Evolutionary conservation across 2,329 filamentous ascomycete genomes (phyloP).

Genomic region (Nannizziopsis arthrosporioides): DNA sequence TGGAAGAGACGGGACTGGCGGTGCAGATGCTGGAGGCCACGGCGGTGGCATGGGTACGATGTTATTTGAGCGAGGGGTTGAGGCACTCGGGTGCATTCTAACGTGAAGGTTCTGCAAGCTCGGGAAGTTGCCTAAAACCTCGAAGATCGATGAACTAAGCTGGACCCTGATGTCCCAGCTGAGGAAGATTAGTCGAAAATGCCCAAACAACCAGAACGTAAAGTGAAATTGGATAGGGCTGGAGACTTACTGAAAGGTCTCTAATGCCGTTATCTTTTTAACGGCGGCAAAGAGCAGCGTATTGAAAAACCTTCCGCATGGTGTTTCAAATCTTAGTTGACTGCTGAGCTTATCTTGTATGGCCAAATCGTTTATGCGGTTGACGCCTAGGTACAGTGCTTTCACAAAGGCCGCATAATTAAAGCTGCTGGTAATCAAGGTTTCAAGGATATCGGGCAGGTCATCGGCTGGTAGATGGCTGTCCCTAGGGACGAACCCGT

Average conservation of each 20-base stretch:
- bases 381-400: constrained; percentile 46
- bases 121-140: constrained; percentile 43
- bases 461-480: constrained; percentile 47
- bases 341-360: constrained; percentile 40
- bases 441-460: constrained; percentile 48
- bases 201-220: not conserved
- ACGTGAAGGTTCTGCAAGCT: constrained; percentile 46
- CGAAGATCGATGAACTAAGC: constrained; percentile 48
- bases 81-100: constrained; percentile 47
- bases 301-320: constrained; percentile 54
- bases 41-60: constrained; percentile 27
- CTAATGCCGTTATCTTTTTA: constrained; percentile 44
- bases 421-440: constrained; percentile 52
- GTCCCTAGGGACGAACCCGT: constrained; percentile 28
- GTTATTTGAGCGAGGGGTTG: constrained; percentile 43
- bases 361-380: constrained; percentile 43
- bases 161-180: constrained; percentile 57
- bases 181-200: not conserved
- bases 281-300: constrained; percentile 48
- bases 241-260: constrained; percentile 43
- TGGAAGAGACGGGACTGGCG: constrained; percentile 16
- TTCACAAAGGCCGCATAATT: constrained; percentile 50
- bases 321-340: constrained; percentile 43
- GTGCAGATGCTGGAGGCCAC: constrained; percentile 2
- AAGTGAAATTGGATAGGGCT: not conserved